phyloP scores from a whole-genome alignment of 1,139 yeast genomes.

The Groenewaldozyma auringiensis region DNA sequence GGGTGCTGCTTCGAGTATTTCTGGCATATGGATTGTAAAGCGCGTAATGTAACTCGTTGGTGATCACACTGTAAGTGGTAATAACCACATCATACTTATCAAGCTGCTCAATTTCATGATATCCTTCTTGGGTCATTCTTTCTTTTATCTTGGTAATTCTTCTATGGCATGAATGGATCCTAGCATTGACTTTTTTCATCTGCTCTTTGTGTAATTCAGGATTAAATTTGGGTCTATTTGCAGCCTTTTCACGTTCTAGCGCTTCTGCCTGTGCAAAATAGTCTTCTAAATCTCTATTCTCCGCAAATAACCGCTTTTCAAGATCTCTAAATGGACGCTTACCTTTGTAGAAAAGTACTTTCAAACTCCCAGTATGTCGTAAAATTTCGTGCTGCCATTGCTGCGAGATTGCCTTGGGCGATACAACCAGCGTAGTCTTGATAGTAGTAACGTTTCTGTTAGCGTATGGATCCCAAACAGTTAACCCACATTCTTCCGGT shows the following conservation, averaged over 20 bases:
- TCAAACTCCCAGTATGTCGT: constrained; percentile 49
- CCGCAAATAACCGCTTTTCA: constrained; percentile 4
- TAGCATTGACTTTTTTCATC: neutral
- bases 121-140: constrained; percentile 18
- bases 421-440: constrained; percentile 70
- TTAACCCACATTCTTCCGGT: constrained; percentile 5
- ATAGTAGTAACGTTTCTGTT: constrained; percentile 45
- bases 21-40: constrained; percentile 45
- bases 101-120: constrained; percentile 37
- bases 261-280: neutral
- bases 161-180: neutral
- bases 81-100: constrained; percentile 68
- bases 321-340: constrained; percentile 26
- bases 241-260: neutral
- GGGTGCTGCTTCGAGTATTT: constrained; percentile 15
- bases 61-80: constrained; percentile 63
- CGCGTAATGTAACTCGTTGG: constrained; percentile 77
- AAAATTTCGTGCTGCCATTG: constrained; percentile 80
- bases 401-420: constrained; percentile 71
- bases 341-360: constrained; percentile 59
- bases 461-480: constrained; percentile 37
- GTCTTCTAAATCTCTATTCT: neutral
- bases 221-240: neutral
- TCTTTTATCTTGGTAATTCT: neutral
- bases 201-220: neutral